A percentile compares a stretch with the other conserved stretches of the same genome.
Conservation (phyloP, 345 rosid species). For the Ceriops tagal region DNA sequence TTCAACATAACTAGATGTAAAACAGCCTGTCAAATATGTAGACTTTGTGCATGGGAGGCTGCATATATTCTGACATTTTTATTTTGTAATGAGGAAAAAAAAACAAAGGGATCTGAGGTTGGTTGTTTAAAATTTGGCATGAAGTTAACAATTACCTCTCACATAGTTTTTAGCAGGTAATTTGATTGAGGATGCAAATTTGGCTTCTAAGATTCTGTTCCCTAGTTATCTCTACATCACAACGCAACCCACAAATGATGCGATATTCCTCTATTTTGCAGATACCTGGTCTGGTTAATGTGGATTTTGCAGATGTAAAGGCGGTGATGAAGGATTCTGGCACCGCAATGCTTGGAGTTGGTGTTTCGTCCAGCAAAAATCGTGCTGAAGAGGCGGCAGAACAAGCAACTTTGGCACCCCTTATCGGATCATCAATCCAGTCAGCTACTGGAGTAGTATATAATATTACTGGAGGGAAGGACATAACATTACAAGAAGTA, state of each 20-base stretch:
- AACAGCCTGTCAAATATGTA: neutral
- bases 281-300: conserved; percentile 98
- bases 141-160: neutral
- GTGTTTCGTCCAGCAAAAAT: conserved; percentile 94
- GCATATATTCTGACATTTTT: no score
- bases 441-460: conserved; percentile 97
- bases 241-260: neutral
- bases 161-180: neutral
- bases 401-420: conserved; percentile 92
- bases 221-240: neutral
- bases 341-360: conserved; percentile 99
- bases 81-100: no score
- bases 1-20: neutral
- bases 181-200: neutral
- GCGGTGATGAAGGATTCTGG: conserved; percentile 97
- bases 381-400: conserved; percentile 99
- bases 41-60: no score
- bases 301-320: conserved; percentile 96
- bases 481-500: conserved; percentile 93
- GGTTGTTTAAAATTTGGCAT: neutral
- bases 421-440: conserved; percentile 97
- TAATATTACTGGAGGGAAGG: conserved; percentile 96
- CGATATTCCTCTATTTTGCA: conserved; percentile 26
- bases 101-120: no score
- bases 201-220: neutral